These are phyloP conservation scores for Penicillium roqueforti DNA, from an alignment of 495 filamentous ascomycete species.

Conservation along the genomic window DNA sequence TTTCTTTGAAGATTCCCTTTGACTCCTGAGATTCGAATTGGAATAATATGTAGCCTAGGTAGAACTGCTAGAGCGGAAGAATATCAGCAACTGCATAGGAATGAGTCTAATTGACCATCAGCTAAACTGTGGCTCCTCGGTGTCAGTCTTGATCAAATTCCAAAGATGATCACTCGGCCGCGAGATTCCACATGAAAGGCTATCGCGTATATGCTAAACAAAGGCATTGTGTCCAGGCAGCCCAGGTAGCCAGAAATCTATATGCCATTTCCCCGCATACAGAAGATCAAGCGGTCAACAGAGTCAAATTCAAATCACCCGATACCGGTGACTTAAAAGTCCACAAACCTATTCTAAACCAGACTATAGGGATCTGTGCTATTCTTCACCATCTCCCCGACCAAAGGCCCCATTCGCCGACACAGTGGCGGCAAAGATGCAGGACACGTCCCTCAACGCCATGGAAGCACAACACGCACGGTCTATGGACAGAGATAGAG, in stretches of 20 bases:
- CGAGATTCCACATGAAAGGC: background rate
- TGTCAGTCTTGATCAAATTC: background rate
- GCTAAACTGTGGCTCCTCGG: background rate
- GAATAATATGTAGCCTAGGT: background rate
- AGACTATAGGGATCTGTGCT: slow-evolving; percentile 3
- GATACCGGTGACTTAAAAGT: background rate
- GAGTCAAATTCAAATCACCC: background rate
- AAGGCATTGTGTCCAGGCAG: background rate
- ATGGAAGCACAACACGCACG: background rate
- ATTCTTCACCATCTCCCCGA: background rate
- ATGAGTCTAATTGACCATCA: background rate
- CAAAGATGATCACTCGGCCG: background rate
- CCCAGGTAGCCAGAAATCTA: background rate
- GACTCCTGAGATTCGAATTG: background rate
- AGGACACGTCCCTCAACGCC: slow-evolving; percentile 17
- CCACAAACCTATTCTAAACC: background rate
- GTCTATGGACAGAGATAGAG: background rate
- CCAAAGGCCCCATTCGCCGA: background rate
- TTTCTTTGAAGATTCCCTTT: background rate
- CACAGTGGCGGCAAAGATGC: slow-evolving; percentile 20
- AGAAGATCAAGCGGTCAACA: background rate
- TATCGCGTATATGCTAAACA: background rate
- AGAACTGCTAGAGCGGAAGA: background rate
- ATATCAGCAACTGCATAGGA: background rate
- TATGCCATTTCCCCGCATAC: background rate